Evolutionary conservation across 371 early-diverging fungal genomes (phyloP).

Genomic region (Nematocida sp.): DNA sequence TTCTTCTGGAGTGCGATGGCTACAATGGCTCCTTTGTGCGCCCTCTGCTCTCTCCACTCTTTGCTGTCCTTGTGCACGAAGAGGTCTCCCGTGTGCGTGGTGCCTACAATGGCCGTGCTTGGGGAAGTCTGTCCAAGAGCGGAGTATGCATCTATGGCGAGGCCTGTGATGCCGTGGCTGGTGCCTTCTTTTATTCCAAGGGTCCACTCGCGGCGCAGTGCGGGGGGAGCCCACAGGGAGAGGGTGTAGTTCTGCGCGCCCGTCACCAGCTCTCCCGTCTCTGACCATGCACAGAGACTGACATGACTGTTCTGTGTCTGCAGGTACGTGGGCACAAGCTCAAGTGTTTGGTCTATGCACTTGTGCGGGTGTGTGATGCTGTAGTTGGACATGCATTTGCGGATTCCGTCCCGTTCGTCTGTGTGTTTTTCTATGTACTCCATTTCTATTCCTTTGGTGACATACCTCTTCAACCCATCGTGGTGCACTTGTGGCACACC

Average conservation of each 20-base stretch:
- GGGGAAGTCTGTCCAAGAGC: neutral
- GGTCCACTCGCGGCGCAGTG: slow-evolving; percentile 24
- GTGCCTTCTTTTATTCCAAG: slow-evolving; percentile 38
- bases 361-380: slow-evolving; percentile 27
- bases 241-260: slow-evolving; percentile 41
- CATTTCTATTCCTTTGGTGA: slow-evolving; percentile 52
- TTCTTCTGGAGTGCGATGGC: slow-evolving; percentile 29
- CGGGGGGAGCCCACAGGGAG: slow-evolving; percentile 9
- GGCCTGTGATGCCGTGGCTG: slow-evolving; percentile 42
- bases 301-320: slow-evolving; percentile 38
- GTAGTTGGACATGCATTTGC: slow-evolving; percentile 37
- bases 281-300: slow-evolving; percentile 49
- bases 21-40: slow-evolving; percentile 44
- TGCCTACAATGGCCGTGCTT: slow-evolving; percentile 24
- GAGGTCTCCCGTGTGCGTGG: slow-evolving; percentile 36
- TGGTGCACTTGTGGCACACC: slow-evolving; percentile 9
- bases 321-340: slow-evolving; percentile 23
- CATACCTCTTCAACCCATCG: slow-evolving; percentile 32
- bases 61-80: slow-evolving; percentile 23
- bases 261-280: slow-evolving; percentile 40
- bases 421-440: slow-evolving; percentile 49
- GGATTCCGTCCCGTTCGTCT: neutral
- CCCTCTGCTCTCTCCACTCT: slow-evolving; percentile 21
- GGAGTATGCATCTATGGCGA: slow-evolving; percentile 47
- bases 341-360: slow-evolving; percentile 45